These are phyloP conservation scores for Backusella luteola DNA, from an alignment of 192 early-diverging fungal genomes.

Conservation along the genomic window DNA sequence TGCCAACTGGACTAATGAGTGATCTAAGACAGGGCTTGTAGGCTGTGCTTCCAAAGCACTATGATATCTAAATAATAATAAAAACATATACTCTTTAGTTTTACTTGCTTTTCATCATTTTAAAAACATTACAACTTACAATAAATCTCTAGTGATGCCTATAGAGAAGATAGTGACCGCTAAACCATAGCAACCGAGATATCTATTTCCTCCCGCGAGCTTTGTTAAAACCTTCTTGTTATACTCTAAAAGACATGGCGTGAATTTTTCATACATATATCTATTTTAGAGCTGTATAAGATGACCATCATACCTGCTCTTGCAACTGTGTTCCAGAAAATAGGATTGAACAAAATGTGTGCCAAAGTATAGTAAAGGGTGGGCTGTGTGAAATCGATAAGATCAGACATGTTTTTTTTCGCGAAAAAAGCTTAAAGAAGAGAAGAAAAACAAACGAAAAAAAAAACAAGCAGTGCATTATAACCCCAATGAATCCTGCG, in stretches of 20 bases:
- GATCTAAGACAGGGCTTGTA: slow-evolving; percentile 45
- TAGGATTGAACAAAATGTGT: slow-evolving; percentile 82
- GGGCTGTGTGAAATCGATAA: slow-evolving; percentile 63
- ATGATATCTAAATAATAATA: slow-evolving; percentile 52
- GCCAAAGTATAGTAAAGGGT: slow-evolving; percentile 68
- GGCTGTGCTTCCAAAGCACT: slow-evolving; percentile 71
- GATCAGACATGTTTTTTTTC: slow-evolving; percentile 5
- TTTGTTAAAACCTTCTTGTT: slow-evolving; percentile 66
- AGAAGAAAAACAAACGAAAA: background rate
- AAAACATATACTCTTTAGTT: background rate
- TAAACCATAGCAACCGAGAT: slow-evolving; percentile 78
- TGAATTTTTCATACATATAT: background rate
- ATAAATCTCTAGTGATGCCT: slow-evolving; percentile 78
- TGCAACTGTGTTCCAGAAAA: slow-evolving; percentile 89
- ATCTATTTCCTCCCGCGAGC: slow-evolving; percentile 64
- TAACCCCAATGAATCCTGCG: slow-evolving; percentile 4
- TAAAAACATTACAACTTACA: slow-evolving; percentile 39
- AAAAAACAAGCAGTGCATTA: background rate
- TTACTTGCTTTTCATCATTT: background rate
- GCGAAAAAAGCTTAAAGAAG: background rate
- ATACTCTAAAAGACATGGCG: slow-evolving; percentile 58
- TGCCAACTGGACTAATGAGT: slow-evolving; percentile 41
- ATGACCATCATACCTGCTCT: slow-evolving; percentile 53
- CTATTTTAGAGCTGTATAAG: background rate
- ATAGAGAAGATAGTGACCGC: slow-evolving; percentile 78